A percentile compares a stretch with the other conserved stretches of the same genome.
These are phyloP conservation scores for Gnetum montanum DNA, from an alignment of 75 land plant species.

Conservation along the genomic window DNA sequence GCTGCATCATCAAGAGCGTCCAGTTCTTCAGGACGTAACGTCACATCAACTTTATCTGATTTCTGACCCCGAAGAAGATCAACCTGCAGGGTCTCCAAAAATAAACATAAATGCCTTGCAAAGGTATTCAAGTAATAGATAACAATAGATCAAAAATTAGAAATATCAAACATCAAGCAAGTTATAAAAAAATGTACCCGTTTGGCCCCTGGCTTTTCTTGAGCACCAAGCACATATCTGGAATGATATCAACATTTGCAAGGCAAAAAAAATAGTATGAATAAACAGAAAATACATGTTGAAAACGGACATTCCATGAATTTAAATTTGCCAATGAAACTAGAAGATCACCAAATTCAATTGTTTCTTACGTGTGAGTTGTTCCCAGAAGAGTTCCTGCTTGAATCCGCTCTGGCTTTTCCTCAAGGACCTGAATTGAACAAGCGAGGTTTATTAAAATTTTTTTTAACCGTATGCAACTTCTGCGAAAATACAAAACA, in stretches of 20 bases:
- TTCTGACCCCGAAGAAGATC: constrained; percentile 88
- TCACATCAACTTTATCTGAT: constrained; percentile 93
- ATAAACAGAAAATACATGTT: too few relatives aligned
- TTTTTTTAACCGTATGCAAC: background rate
- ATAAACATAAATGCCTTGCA: background rate
- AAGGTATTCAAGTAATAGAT: background rate
- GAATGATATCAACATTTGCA: too few relatives aligned
- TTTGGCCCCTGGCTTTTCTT: constrained; percentile 12
- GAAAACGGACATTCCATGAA: too few relatives aligned
- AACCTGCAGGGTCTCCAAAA: too few relatives aligned
- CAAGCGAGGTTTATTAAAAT: too few relatives aligned
- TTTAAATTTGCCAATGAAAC: too few relatives aligned
- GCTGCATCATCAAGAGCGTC: constrained; percentile 78
- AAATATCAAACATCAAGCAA: too few relatives aligned
- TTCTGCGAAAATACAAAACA: background rate
- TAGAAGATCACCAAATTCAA: background rate
- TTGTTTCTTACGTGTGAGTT: constrained; percentile 71
- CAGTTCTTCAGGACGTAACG: constrained; percentile 87
- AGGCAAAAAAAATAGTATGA: too few relatives aligned
- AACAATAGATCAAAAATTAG: constrained; percentile 2
- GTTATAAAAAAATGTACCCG: constrained; percentile 1
- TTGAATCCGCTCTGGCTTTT: constrained; percentile 87
- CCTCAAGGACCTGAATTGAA: constrained; percentile 72
- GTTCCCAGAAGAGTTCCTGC: constrained; percentile 86
- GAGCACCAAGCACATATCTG: constrained; percentile 12